Evolutionary conservation across 2,329 filamentous ascomycete species (phyloP), one percentile per base, ranked within the genome.

Genomic region (Nakataea oryzae): DNA sequence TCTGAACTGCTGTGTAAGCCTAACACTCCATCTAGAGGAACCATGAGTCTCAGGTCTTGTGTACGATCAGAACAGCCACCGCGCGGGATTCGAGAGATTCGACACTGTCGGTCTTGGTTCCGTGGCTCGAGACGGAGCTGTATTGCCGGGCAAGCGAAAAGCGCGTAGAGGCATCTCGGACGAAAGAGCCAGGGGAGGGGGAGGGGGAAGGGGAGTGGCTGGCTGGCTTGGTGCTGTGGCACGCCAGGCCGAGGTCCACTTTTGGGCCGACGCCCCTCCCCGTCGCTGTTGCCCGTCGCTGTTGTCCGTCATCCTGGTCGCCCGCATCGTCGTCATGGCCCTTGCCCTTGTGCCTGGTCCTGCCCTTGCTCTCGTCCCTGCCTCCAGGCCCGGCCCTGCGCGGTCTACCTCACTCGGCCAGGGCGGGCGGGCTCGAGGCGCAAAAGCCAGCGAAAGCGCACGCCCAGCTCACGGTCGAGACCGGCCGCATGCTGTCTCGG

Each of bases 21-120:
- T 59, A 28, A 59, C 30, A 59, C 58, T 41, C 30, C 32, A 41
- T 59, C 58, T 41, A 47, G 41, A 47, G 41, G 41, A 47, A 59
- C 58, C n/a, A 59, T 41, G 58, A 59, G 30, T 59, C 58, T 59
- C 58, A 47, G 58, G 58, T 59, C 58, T 50, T 59, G 58, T 59
- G 58, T 41, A 34, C 58, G 58, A 59, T 59, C 58, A 59, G 34
- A 59, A 59, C 34, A 59, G 58, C 58, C 58, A 27, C 32, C 58
- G 47, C 47, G 26, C 58, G 58, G 32, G 17, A n/a, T n/a, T 21
- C 3, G 21, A 47, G 41, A 47, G 41, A 47, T 47, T 47, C 41
- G 17, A 47, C 41, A 21, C 41, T 21, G 41, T 8, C 17, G 3
- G 41, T 14, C 41, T n/a, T 47, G 17, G 17, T 47, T 47, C 41